phyloP scores from a whole-genome alignment of 805 yeast genomes.

The Ogataea methanolica region DNA sequence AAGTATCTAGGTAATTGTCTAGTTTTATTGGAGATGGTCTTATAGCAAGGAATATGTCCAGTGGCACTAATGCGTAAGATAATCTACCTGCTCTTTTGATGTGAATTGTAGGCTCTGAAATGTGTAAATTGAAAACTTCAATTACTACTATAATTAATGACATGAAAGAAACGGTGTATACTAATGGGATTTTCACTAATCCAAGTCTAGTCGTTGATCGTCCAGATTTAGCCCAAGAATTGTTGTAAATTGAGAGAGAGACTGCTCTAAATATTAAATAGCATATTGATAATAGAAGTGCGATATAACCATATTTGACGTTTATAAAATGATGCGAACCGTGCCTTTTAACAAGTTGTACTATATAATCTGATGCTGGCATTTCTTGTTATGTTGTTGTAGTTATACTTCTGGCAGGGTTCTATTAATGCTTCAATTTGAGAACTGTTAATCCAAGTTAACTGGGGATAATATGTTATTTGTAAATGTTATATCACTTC shows the following conservation, averaged over 20 bases:
- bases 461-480: no score
- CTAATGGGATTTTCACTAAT: constrained; percentile 31
- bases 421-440: no score
- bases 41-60: constrained; percentile 50
- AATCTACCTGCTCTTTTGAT: constrained; percentile 61
- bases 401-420: no score
- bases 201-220: constrained; percentile 33
- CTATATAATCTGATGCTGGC: neutral
- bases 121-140: constrained; percentile 32
- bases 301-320: constrained; percentile 54
- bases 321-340: constrained; percentile 52
- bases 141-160: constrained; percentile 30
- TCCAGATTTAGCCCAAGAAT: constrained; percentile 35
- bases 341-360: constrained; percentile 36
- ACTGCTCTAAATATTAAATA: constrained; percentile 35
- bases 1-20: constrained; percentile 47
- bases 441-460: no score
- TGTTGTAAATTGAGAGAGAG: constrained; percentile 29
- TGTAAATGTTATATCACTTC: no score
- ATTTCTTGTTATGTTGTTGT: no score
- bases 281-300: constrained; percentile 37
- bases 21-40: constrained; percentile 49
- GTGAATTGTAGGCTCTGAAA: constrained; percentile 31
- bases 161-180: constrained; percentile 19
- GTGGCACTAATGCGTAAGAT: constrained; percentile 52